A percentile compares a stretch with the other conserved stretches of the same genome.
Evolutionary conservation across 495 filamentous ascomycete species (phyloP).

Genomic region (Jackrogersella minutella): DNA sequence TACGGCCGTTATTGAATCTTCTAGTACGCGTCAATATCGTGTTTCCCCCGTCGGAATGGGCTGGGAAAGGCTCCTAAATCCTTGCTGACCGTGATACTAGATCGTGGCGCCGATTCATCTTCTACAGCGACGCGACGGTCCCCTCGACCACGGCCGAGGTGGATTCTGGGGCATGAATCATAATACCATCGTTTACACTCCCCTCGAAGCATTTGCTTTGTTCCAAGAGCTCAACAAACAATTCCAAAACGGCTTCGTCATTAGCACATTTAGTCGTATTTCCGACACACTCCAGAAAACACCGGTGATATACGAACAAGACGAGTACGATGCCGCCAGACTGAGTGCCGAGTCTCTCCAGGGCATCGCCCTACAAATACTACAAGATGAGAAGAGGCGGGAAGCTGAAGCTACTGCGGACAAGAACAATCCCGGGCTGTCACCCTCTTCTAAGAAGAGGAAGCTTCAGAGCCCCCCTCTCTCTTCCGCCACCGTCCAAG

Average conservation of each 20-base stretch:
- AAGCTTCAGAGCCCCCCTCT: slow-evolving; percentile 73
- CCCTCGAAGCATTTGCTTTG: slow-evolving; percentile 86
- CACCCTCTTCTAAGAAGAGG: slow-evolving; percentile 71
- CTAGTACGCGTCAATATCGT: slow-evolving; percentile 34
- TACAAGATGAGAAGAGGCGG: slow-evolving; percentile 69
- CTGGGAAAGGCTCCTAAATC: slow-evolving; percentile 11
- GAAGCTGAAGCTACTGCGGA: slow-evolving; percentile 49
- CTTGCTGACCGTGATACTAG: slow-evolving; percentile 44
- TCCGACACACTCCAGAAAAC: slow-evolving; percentile 78
- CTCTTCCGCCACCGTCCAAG: slow-evolving; percentile 67
- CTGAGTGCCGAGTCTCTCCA: slow-evolving; percentile 81
- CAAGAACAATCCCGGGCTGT: slow-evolving; percentile 45
- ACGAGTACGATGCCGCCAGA: slow-evolving; percentile 73
- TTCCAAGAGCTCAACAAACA: slow-evolving; percentile 75
- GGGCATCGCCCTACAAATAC: slow-evolving; percentile 74
- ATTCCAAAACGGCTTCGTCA: slow-evolving; percentile 67
- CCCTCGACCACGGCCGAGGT: slow-evolving; percentile 65
- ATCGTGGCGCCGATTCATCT: slow-evolving; percentile 62
- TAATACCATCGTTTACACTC: slow-evolving; percentile 72
- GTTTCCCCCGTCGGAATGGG: slow-evolving; percentile 22
- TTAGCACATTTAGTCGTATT: slow-evolving; percentile 72
- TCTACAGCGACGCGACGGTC: slow-evolving; percentile 56
- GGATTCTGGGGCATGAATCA: slow-evolving; percentile 63
- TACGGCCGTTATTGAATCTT: slow-evolving; percentile 8
- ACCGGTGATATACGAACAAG: slow-evolving; percentile 69